A percentile compares a stretch with the other conserved stretches of the same genome.
Conservation (phyloP, 1,284 basidiomycete genomes). For the Papiliotrema laurentii region DNA sequence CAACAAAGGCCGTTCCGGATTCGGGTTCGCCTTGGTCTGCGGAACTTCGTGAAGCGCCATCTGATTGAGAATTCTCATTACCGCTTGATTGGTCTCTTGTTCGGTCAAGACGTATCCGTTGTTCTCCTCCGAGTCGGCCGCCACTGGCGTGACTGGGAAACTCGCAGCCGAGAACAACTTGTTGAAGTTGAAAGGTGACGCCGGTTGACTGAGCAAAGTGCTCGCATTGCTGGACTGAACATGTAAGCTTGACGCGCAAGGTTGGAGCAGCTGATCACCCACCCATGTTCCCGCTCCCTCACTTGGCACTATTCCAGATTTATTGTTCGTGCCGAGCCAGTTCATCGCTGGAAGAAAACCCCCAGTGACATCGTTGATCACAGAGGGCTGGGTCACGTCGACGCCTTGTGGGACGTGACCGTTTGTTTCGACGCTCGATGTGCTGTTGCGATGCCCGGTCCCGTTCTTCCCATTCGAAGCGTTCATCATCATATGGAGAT, state of each 20-base stretch:
- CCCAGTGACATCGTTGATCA: slow-evolving; percentile 32
- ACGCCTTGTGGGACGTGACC: background rate
- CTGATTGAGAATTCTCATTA: slow-evolving; percentile 32
- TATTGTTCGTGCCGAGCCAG: slow-evolving; percentile 32
- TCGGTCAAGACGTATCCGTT: slow-evolving; percentile 2
- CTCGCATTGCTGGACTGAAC: background rate
- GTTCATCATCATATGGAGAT: slow-evolving; percentile 7
- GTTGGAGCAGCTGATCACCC: slow-evolving; percentile 3
- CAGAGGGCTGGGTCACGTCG: slow-evolving; percentile 9
- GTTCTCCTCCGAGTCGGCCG: slow-evolving; percentile 4
- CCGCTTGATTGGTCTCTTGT: slow-evolving; percentile 14
- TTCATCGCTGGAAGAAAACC: slow-evolving; percentile 40
- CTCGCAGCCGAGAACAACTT: slow-evolving; percentile 33
- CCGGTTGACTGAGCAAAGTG: slow-evolving; percentile 14
- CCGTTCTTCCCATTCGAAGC: background rate
- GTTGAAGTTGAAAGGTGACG: slow-evolving; percentile 32
- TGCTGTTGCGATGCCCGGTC: background rate
- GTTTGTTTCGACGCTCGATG: background rate
- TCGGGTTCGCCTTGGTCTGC: slow-evolving; percentile 37
- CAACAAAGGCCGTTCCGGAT: slow-evolving; percentile 44
- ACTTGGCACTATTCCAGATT: slow-evolving; percentile 4
- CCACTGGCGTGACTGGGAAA: slow-evolving; percentile 13
- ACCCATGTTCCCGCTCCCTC: slow-evolving; percentile 18
- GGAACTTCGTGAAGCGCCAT: slow-evolving; percentile 39
- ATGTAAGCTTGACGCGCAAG: background rate